Conservation (phyloP, 768 basidiomycete genomes). For the Gautieria morchelliformis region DNA sequence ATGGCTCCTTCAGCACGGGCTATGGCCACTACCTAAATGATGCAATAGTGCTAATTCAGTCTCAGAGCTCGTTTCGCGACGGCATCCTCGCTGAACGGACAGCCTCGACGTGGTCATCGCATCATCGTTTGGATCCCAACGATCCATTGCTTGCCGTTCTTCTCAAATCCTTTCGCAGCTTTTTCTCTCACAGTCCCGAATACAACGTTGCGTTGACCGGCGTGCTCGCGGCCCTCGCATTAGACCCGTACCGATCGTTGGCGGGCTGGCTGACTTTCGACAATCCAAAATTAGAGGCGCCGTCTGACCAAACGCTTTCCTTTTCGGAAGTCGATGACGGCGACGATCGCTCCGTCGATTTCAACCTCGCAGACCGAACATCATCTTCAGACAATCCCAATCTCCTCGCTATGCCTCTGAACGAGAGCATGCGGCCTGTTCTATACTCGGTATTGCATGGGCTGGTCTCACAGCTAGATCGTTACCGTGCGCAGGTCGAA, state of each 20-base stretch:
- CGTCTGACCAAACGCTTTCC: constrained; percentile 13
- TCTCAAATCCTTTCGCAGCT: constrained; percentile 60
- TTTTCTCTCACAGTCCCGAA: constrained; percentile 81
- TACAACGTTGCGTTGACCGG: constrained; percentile 85
- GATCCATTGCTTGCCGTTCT: constrained; percentile 67
- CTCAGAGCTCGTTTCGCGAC: constrained; percentile 47
- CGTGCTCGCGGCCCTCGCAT: constrained; percentile 65
- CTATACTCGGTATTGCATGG: constrained; percentile 74
- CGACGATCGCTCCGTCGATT: constrained; percentile 80
- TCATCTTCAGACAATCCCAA: constrained; percentile 46
- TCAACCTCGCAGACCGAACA: constrained; percentile 51
- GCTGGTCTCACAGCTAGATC: constrained; percentile 72
- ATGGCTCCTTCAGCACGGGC: constrained; percentile 72
- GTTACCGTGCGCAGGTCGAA: constrained; percentile 64
- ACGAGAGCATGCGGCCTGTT: constrained; percentile 67
- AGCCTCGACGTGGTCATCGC: constrained; percentile 26
- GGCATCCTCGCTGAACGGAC: constrained; percentile 31
- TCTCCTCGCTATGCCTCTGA: constrained; percentile 58
- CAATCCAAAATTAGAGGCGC: constrained; percentile 13
- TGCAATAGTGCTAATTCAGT: constrained; percentile 58
- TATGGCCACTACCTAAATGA: constrained; percentile 79
- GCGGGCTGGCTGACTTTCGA: constrained; percentile 83
- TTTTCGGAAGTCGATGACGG: constrained; percentile 31
- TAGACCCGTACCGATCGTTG: constrained; percentile 79
- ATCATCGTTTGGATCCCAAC: constrained; percentile 70